Percentiles rank a stretch among this genome's conserved stretches.
These are phyloP conservation scores for Magnaporthiopsis incrustans DNA, from an alignment of 2,329 filamentous ascomycete species.

Conservation along the genomic window DNA sequence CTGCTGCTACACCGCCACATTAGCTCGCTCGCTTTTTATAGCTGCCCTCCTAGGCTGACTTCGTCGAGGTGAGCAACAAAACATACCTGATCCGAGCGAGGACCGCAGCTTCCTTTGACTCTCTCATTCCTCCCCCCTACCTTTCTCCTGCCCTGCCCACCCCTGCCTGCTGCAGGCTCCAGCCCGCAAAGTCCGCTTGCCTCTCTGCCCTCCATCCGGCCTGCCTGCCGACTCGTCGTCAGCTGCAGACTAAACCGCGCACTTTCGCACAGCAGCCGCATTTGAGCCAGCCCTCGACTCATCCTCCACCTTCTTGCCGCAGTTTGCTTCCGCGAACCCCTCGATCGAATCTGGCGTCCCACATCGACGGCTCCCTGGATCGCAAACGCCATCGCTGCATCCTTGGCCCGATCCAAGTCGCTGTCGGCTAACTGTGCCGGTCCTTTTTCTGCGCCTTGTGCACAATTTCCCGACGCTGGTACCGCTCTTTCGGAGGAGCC, in stretches of 20 bases:
- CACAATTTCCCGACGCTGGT: background rate
- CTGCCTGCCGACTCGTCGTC: background rate
- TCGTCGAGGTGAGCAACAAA: background rate
- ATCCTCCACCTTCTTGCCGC: background rate
- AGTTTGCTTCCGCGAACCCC: background rate
- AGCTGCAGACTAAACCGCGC: background rate
- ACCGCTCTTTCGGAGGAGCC: background rate
- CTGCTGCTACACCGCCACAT: conserved; percentile 5
- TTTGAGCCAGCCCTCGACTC: background rate
- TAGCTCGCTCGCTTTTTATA: background rate
- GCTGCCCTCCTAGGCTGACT: background rate
- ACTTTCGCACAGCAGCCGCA: background rate
- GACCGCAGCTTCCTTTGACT: background rate
- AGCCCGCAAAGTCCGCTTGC: background rate
- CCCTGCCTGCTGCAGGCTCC: background rate
- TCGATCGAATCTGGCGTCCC: background rate
- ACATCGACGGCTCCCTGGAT: background rate
- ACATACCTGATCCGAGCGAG: background rate
- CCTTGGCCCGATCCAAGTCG: background rate
- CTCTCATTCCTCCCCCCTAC: background rate
- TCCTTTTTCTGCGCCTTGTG: background rate
- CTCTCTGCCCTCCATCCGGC: background rate
- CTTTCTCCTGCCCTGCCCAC: background rate
- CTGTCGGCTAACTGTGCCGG: background rate
- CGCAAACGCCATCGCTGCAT: background rate